Conservation (phyloP, 768 basidiomycete genomes). For the Collybia sordida region DNA sequence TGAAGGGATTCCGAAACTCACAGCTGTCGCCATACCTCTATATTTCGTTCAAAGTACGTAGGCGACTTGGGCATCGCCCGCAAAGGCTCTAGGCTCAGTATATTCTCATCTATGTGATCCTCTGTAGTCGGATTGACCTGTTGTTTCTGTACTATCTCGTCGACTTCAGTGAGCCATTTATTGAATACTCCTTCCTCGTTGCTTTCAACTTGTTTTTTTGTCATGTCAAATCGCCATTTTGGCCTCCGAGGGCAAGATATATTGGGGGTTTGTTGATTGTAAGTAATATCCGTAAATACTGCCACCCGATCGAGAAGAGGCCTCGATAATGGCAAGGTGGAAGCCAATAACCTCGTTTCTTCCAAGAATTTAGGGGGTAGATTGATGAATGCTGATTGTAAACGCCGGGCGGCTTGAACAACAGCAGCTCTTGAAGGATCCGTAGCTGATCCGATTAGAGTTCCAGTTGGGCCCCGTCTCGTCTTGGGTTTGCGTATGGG, state of each 20-base stretch:
- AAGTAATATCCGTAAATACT: conserved; percentile 28
- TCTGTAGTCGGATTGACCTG: conserved; percentile 21
- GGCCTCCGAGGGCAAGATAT: conserved; percentile 68
- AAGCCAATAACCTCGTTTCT: conserved; percentile 55
- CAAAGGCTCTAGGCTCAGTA: conserved; percentile 5
- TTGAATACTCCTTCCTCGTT: conserved; percentile 86
- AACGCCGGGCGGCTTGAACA: conserved; percentile 43
- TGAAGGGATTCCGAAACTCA: conserved; percentile 34
- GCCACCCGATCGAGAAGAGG: conserved; percentile 49
- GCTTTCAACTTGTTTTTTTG: conserved; percentile 84
- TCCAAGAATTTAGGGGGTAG: conserved; percentile 61
- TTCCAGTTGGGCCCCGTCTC: conserved; percentile 31
- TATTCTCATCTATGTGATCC: conserved; percentile 8
- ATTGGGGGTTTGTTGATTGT: conserved; percentile 12
- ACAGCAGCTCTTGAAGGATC: conserved; percentile 25
- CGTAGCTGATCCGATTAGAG: conserved; percentile 19
- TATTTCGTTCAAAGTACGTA: conserved; percentile 84
- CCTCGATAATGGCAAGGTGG: conserved; percentile 48
- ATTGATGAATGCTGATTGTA: conserved; percentile 73
- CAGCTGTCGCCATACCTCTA: conserved; percentile 96
- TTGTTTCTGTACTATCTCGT: conserved; percentile 56
- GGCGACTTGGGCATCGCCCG: conserved; percentile 57
- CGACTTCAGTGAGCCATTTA: conserved; percentile 74
- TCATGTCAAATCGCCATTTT: conserved; percentile 85
- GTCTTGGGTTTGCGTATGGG: conserved; percentile 20